These are phyloP conservation scores for Entophlyctis helioformis DNA, from an alignment of 192 early-diverging fungal species.

Conservation along the genomic window DNA sequence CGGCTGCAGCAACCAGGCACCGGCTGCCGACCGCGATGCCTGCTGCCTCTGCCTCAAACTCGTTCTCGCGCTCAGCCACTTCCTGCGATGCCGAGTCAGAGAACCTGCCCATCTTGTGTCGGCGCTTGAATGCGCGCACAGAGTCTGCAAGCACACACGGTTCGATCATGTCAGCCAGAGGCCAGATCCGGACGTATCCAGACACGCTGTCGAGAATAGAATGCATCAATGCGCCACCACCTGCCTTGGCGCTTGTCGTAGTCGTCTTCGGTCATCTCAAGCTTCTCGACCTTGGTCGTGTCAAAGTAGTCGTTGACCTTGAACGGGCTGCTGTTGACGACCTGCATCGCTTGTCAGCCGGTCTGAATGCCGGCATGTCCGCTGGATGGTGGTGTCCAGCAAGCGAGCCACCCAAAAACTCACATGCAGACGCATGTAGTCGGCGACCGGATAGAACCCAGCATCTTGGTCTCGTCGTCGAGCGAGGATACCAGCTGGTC, in stretches of 20 bases:
- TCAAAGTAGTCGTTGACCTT: constrained; percentile 55
- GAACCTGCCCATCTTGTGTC: constrained; percentile 82
- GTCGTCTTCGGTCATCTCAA: constrained; percentile 78
- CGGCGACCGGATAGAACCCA: constrained; percentile 80
- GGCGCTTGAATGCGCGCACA: constrained; percentile 78
- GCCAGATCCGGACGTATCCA: too few relatives aligned
- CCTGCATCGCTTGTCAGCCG: constrained; percentile 29
- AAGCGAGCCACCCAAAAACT: too few relatives aligned
- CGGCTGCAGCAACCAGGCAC: constrained; percentile 64
- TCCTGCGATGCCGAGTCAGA: constrained; percentile 40
- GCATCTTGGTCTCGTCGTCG: constrained; percentile 45
- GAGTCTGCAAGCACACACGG: constrained; percentile 39
- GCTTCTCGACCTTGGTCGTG: constrained; percentile 89
- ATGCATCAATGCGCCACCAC: not conserved
- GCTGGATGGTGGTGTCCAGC: too few relatives aligned
- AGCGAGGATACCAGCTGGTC: constrained; percentile 31
- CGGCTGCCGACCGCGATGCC: constrained; percentile 63
- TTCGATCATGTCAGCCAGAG: not conserved
- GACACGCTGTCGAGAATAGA: too few relatives aligned
- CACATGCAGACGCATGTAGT: constrained; percentile 73
- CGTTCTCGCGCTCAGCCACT: constrained; percentile 11
- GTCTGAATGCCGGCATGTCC: too few relatives aligned
- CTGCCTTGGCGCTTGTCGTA: constrained; percentile 69
- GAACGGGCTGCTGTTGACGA: constrained; percentile 58
- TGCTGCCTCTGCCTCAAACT: constrained; percentile 50